Evolutionary conservation across 805 yeast species (phyloP).

Genomic region (Vanderwaltozyma yarrowii): DNA sequence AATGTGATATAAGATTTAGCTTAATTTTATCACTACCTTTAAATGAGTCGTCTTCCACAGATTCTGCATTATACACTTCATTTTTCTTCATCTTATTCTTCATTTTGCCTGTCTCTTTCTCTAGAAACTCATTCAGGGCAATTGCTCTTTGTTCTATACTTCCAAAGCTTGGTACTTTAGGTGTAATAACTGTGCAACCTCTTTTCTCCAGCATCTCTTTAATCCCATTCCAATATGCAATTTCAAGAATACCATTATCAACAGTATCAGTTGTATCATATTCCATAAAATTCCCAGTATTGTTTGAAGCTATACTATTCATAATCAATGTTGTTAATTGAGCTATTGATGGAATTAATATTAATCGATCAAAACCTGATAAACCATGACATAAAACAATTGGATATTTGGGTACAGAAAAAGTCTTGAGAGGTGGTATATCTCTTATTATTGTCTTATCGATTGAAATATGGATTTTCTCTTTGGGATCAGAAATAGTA

Average conservation of each 20-base stretch:
- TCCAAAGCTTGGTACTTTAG: slow-evolving; percentile 78
- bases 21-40: slow-evolving; percentile 29
- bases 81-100: slow-evolving; percentile 10
- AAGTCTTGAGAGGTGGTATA: slow-evolving; percentile 27
- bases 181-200: slow-evolving; percentile 62
- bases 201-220: slow-evolving; percentile 44
- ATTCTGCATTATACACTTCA: slow-evolving; percentile 6
- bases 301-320: slow-evolving; percentile 10
- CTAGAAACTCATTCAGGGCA: slow-evolving; percentile 43
- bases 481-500: not conserved
- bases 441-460: not conserved
- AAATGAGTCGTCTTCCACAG: slow-evolving; percentile 4
- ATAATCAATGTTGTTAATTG: slow-evolving; percentile 20
- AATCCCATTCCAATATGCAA: slow-evolving; percentile 81
- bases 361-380: slow-evolving; percentile 62
- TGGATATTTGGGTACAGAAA: slow-evolving; percentile 57
- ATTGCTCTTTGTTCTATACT: slow-evolving; percentile 60
- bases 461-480: not conserved
- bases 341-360: slow-evolving; percentile 34
- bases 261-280: slow-evolving; percentile 5
- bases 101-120: slow-evolving; percentile 15
- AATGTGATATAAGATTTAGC: slow-evolving; percentile 74
- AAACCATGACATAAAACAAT: slow-evolving; percentile 81
- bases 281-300: slow-evolving; percentile 14
- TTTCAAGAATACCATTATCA: slow-evolving; percentile 24